Conservation (phyloP, 129 eudicot species). For the Chrysanthemum makinoi region DNA sequence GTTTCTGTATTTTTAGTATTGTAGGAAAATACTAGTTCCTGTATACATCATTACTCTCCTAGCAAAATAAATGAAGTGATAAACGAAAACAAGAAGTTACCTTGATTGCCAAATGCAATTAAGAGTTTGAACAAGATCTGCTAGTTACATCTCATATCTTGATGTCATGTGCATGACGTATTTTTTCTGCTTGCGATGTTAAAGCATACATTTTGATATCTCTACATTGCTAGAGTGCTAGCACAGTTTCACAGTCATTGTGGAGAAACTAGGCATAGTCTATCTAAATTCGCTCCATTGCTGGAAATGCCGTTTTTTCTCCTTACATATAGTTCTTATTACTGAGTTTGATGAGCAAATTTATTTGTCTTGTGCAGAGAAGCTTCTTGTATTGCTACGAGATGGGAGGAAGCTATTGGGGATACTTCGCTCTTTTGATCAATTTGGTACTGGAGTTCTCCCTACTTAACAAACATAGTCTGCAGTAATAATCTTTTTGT, state of each 20-base stretch:
- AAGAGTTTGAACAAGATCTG: too few species aligned
- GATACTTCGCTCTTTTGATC: slow-evolving; percentile 96
- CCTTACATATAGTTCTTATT: not conserved
- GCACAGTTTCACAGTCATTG: not conserved
- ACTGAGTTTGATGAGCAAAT: not conserved
- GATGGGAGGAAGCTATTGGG: slow-evolving; percentile 95
- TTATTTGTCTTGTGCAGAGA: slow-evolving; percentile 48
- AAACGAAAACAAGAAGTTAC: too few species aligned
- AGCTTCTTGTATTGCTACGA: slow-evolving; percentile 89
- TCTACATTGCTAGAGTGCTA: not conserved
- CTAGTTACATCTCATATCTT: too few species aligned
- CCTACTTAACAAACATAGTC: slow-evolving; percentile 4
- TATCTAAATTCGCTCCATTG: not conserved
- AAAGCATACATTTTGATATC: not conserved
- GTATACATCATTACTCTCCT: too few species aligned
- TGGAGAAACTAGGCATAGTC: slow-evolving; percentile 3
- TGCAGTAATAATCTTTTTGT: not conserved
- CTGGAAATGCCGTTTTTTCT: not conserved
- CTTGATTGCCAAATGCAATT: too few species aligned
- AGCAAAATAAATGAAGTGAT: too few species aligned
- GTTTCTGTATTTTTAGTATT: too few species aligned
- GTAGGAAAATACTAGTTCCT: too few species aligned
- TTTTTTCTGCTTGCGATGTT: not conserved
- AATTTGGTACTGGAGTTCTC: slow-evolving; percentile 63
- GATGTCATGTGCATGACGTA: too few species aligned